phyloP scores from a whole-genome alignment of 306 rosid species.

The Citrullus amarus region DNA sequence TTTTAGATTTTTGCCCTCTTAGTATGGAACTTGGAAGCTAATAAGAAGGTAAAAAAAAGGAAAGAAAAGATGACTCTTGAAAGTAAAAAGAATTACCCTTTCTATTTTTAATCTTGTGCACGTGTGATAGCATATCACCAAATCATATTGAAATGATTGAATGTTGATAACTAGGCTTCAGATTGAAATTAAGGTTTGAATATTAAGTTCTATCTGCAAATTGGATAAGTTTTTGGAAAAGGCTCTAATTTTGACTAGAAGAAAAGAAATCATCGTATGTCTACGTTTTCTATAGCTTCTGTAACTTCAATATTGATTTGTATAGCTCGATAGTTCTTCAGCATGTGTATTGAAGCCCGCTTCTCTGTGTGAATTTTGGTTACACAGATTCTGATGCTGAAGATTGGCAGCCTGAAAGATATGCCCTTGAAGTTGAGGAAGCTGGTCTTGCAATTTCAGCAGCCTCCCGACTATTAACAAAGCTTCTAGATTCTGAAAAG shows the following conservation, averaged over 20 bases:
- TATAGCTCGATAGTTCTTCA: not conserved
- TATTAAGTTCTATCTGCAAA: not conserved
- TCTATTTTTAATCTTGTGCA: not conserved
- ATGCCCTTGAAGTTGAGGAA: slow-evolving; percentile 64
- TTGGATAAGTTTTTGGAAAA: not conserved
- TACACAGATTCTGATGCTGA: slow-evolving; percentile 43
- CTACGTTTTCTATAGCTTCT: not conserved
- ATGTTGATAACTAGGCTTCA: not conserved
- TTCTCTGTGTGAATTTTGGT: slow-evolving; percentile 1
- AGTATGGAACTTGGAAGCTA: not conserved
- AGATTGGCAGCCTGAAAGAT: slow-evolving; percentile 40
- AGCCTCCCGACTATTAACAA: slow-evolving; percentile 59
- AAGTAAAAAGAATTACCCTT: not conserved
- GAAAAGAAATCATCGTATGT: not conserved
- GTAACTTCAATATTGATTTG: not conserved
- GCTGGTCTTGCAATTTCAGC: slow-evolving; percentile 85
- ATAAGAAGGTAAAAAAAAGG: not conserved
- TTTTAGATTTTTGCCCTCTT: not conserved
- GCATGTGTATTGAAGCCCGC: slow-evolving; percentile 4
- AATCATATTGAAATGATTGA: not conserved
- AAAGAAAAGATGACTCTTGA: not conserved
- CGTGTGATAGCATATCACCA: not conserved
- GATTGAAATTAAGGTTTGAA: not conserved
- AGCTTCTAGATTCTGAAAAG: slow-evolving; percentile 39
- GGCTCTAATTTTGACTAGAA: not conserved